Base-by-base conservation (phyloP, 768 basidiomycete genomes). In the Ephemerocybe angulata region DNA sequence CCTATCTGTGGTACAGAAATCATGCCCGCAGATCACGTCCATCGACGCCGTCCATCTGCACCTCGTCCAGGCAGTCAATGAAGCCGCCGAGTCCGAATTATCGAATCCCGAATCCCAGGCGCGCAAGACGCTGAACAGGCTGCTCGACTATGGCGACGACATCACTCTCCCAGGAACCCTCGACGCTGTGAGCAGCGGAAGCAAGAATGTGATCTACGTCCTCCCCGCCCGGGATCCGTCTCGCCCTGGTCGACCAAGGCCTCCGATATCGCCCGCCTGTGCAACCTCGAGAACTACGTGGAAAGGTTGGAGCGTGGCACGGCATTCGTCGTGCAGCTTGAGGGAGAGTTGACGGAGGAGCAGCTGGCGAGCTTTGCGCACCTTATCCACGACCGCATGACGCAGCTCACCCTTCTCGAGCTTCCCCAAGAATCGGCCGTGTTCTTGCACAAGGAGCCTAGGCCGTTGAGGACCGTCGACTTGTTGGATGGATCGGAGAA, bases 171-270 rank as follows among this genome's bases (percentile, higher is more conserved):
- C 74, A 3, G 69, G 62, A 6, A 85, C 86, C 0, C 58, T 66
- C 11, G 58, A 66, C 37, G 4, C 12, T 50, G 10, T 17, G 7
- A 13, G 33, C 19, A 6, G 8, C 21, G 2, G 13, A 64, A 69
- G 25, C 65, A 74, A 65, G 25, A 81, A 82, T 47, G 72, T 85
- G 11, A 71, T 85, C 38, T 96, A 84, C 66, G 84, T 97, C 37
- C 73, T 89, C 5, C 95, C 95, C 11, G 95, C 55, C 79, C 84
- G 7, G 95, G 96, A 3, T 94, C 95, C 3, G 88, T 98, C 63
- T 98, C 96, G 3, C 95, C 97, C 2, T 99, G 97, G 97, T 98
- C 96, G 4, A 96, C 91, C 71, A 99, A 99, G 72, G 96, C 97
- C 2, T 98, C 96, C 0, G 95, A 99, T 67, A 98, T 99, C 53